Conservation (phyloP, 2,329 filamentous ascomycete genomes). For the Penicillium sp. region DNA sequence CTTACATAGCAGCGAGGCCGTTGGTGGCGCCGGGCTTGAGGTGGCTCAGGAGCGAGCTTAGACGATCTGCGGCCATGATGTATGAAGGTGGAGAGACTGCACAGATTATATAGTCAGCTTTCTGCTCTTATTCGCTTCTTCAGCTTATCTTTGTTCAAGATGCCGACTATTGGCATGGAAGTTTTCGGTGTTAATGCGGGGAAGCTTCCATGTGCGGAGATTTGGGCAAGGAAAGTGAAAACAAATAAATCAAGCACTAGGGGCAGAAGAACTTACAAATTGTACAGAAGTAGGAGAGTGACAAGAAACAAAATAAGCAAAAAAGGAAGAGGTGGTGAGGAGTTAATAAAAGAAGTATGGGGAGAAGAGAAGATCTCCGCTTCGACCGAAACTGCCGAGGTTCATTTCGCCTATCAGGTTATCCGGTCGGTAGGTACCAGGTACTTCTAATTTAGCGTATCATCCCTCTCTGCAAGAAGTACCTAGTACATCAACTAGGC, state of each 20-base stretch:
- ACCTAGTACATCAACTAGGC: constrained; percentile 1
- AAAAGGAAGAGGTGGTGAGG: constrained; percentile 1
- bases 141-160: not conserved
- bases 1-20: constrained; percentile 75
- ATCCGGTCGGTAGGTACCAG: constrained; percentile 13
- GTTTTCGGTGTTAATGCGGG: constrained; percentile 22
- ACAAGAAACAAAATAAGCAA: not conserved
- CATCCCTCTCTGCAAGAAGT: not conserved
- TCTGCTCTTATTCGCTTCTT: not conserved
- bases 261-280: constrained; percentile 16
- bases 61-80: constrained; percentile 77
- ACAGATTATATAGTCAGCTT: not conserved
- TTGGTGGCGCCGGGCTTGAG: constrained; percentile 67
- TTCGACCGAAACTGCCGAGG: constrained; percentile 28
- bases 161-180: not conserved
- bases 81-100: constrained; percentile 6
- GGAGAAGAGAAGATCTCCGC: constrained; percentile 17
- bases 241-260: not conserved
- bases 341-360: constrained; percentile 4
- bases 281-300: not conserved
- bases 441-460: constrained; percentile 2
- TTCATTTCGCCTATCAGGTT: constrained; percentile 16
- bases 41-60: constrained; percentile 85
- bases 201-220: constrained; percentile 17
- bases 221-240: not conserved